Conservation (phyloP, 2,329 filamentous ascomycete species). For the Pyrenochaeta sp. region DNA sequence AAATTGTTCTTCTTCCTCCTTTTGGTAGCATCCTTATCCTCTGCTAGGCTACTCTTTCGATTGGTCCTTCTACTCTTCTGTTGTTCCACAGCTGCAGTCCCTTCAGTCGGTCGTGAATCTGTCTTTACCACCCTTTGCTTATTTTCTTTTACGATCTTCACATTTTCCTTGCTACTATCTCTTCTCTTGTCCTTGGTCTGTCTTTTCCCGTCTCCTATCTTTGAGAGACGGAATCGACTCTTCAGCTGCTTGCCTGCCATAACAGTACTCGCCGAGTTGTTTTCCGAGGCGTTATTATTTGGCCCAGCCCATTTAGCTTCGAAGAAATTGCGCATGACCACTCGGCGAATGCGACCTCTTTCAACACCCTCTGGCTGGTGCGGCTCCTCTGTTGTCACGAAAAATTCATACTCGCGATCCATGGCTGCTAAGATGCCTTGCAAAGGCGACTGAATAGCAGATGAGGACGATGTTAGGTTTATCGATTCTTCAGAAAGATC, state of each 20-base stretch:
- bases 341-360: conserved; percentile 30
- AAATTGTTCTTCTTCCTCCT: neutral
- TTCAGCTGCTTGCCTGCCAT: conserved; percentile 29
- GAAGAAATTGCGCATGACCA: conserved; percentile 42
- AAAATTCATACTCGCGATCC: conserved; percentile 37
- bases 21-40: neutral
- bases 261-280: conserved; percentile 30
- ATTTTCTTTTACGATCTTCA: neutral
- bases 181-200: neutral
- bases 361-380: conserved; percentile 29
- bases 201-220: conserved; percentile 12
- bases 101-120: neutral
- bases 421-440: conserved; percentile 1
- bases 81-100: neutral
- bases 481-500: neutral
- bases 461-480: neutral
- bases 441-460: neutral
- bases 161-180: neutral
- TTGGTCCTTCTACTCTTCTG: neutral
- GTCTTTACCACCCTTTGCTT: neutral
- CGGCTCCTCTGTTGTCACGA: conserved; percentile 34
- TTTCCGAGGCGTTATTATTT: conserved; percentile 15
- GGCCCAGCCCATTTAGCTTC: conserved; percentile 20
- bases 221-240: conserved; percentile 30
- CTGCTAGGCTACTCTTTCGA: neutral